phyloP scores from a whole-genome alignment of 176 grass and related monocot genomes.

The Canna indica region DNA sequence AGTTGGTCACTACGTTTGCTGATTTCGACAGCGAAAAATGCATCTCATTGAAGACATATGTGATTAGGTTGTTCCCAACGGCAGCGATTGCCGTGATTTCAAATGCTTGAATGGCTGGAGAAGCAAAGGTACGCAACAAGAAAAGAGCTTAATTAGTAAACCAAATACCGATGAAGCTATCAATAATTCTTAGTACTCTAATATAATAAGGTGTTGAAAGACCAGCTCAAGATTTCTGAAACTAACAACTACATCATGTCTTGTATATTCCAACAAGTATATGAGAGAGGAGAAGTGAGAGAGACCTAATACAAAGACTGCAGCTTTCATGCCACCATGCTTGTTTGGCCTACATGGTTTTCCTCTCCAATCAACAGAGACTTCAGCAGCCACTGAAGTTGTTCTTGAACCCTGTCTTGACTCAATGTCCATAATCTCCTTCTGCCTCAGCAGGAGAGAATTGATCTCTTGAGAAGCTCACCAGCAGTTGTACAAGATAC shows the following conservation, averaged over 20 bases:
- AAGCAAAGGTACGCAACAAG: not conserved
- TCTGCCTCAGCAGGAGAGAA: slow-evolving; percentile 7
- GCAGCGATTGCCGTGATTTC: slow-evolving; percentile 23
- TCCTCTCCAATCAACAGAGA: slow-evolving; percentile 80
- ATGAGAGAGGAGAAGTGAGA: slow-evolving; percentile 5
- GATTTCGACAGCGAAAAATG: slow-evolving; percentile 17
- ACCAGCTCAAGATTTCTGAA: not conserved
- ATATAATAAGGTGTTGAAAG: not conserved
- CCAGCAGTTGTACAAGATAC: not conserved
- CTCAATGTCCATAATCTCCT: slow-evolving; percentile 49
- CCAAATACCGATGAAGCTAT: not conserved
- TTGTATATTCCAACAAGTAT: not conserved
- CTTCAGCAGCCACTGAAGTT: slow-evolving; percentile 38
- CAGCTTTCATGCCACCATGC: slow-evolving; percentile 95
- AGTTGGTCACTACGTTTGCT: slow-evolving; percentile 21
- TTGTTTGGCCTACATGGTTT: slow-evolving; percentile 39
- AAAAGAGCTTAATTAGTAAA: not conserved
- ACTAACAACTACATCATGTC: not conserved
- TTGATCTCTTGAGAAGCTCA: slow-evolving; percentile 2
- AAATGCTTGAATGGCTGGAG: slow-evolving; percentile 24
- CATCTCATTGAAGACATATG: slow-evolving; percentile 22
- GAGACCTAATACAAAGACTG: slow-evolving; percentile 28
- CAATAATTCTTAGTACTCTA: not conserved
- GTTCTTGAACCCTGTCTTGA: slow-evolving; percentile 42
- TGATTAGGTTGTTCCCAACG: slow-evolving; percentile 21